Evolutionary conservation across 495 filamentous ascomycete species (phyloP).

Genomic region (Aspergillus sparsus): DNA sequence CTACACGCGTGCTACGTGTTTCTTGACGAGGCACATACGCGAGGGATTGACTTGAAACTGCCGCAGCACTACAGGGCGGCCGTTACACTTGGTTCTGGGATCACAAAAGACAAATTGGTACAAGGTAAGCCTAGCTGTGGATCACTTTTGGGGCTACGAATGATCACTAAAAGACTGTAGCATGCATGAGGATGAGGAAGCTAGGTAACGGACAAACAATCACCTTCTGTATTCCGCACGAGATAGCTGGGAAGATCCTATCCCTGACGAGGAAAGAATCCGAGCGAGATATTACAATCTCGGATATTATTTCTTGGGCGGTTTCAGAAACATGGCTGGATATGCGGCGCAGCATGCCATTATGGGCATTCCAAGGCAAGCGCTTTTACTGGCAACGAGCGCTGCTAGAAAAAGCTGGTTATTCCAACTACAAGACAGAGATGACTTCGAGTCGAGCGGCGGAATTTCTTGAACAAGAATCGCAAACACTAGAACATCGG

Average conservation of each 20-base stretch:
- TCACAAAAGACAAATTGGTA: conserved; percentile 71
- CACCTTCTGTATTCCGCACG: conserved; percentile 54
- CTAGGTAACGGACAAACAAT: conserved; percentile 64
- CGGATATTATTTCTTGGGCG: conserved; percentile 59
- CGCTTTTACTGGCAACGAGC: conserved; percentile 41
- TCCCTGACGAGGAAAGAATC: conserved; percentile 31
- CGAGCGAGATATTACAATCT: conserved; percentile 31
- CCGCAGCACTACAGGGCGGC: conserved; percentile 61
- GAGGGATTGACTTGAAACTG: conserved; percentile 72
- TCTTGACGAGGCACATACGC: conserved; percentile 74
- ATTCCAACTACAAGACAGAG: not conserved
- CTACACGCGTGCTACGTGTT: conserved; percentile 68
- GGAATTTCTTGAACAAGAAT: conserved; percentile 50
- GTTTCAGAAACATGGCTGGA: conserved; percentile 59
- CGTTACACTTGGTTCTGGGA: conserved; percentile 65
- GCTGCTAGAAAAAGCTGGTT: conserved; percentile 21
- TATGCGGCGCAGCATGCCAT: conserved; percentile 46
- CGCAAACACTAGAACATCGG: conserved; percentile 45
- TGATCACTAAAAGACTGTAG: conserved; percentile 31
- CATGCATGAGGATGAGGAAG: conserved; percentile 68
- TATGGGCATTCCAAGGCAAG: conserved; percentile 63
- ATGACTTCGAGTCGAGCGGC: conserved; percentile 34
- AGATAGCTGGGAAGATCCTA: conserved; percentile 50
- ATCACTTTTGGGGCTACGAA: not conserved
- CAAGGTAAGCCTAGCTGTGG: conserved; percentile 61